These are phyloP conservation scores for Actinomortierella ambigua DNA, from an alignment of 371 early-diverging fungal genomes.

Conservation along the genomic window DNA sequence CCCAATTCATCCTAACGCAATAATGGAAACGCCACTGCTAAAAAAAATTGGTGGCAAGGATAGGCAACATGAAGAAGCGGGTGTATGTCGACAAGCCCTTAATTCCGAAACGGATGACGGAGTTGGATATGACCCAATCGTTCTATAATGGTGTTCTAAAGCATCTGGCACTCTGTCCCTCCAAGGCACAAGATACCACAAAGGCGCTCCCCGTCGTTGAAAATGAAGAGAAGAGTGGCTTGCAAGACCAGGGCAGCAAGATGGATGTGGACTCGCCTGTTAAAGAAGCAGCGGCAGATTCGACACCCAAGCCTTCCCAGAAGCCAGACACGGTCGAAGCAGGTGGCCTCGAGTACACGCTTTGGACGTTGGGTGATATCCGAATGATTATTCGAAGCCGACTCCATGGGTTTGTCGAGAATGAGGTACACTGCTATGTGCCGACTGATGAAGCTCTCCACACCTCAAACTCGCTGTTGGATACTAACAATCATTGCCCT, in stretches of 20 bases:
- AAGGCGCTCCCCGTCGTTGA: too few relatives aligned
- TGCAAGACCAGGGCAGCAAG: too few relatives aligned
- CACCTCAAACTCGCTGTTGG: too few relatives aligned
- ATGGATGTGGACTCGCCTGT: too few relatives aligned
- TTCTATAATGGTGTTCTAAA: conserved; percentile 42
- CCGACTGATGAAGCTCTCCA: too few relatives aligned
- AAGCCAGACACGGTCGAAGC: not conserved
- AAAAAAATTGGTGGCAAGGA: not conserved
- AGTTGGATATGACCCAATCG: conserved; percentile 29
- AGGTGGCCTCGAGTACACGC: conserved; percentile 30
- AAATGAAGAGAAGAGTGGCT: too few relatives aligned
- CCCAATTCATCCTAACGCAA: not conserved
- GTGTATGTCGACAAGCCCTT: conserved; percentile 42
- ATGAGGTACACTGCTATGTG: conserved; percentile 15
- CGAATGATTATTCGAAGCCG: conserved; percentile 35
- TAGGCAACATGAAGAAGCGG: conserved; percentile 31
- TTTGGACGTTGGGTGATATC: conserved; percentile 40
- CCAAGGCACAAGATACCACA: not conserved
- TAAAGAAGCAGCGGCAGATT: too few relatives aligned
- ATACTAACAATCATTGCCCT: too few relatives aligned
- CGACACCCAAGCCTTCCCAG: not conserved
- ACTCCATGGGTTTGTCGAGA: conserved; percentile 28
- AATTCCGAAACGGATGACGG: conserved; percentile 31
- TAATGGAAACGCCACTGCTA: not conserved
- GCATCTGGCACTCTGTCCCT: conserved; percentile 11